Percentiles rank a stretch among this genome's conserved stretches.
Conservation (phyloP, 371 early-diverging fungal genomes). For the Choanephora cucurbitarum region DNA sequence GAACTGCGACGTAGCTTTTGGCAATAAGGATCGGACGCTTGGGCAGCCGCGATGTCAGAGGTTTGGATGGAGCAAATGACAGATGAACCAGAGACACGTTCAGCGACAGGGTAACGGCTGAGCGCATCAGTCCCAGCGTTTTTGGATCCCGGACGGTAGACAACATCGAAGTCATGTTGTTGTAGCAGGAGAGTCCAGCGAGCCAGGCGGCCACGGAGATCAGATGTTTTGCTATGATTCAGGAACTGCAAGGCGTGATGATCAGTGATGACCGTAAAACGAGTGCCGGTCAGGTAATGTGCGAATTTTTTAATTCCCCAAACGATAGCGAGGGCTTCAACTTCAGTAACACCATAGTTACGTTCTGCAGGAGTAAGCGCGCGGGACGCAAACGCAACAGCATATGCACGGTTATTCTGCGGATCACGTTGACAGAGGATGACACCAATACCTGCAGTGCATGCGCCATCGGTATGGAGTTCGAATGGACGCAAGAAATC, state of each 20-base stretch:
- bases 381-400: neutral
- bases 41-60: neutral
- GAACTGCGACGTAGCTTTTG: neutral
- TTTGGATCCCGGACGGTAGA: constrained; percentile 16
- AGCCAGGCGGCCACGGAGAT: neutral
- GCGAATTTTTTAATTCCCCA: neutral
- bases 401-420: neutral
- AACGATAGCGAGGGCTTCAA: neutral
- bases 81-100: neutral
- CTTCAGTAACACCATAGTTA: neutral
- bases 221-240: constrained; percentile 3
- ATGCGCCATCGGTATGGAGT: constrained; percentile 40
- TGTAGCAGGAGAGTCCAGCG: constrained; percentile 32
- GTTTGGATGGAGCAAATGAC: neutral
- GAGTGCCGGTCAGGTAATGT: neutral
- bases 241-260: neutral
- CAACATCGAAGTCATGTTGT: constrained; percentile 26
- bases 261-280: neutral
- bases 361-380: neutral
- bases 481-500: constrained; percentile 19
- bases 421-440: constrained; percentile 30
- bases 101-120: constrained; percentile 7
- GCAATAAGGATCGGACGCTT: constrained; percentile 3
- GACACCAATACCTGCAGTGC: constrained; percentile 37
- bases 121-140: constrained; percentile 32